Evolutionary conservation across 257 asterid genomes (phyloP).

Genomic region (Scutellaria baicalensis): DNA sequence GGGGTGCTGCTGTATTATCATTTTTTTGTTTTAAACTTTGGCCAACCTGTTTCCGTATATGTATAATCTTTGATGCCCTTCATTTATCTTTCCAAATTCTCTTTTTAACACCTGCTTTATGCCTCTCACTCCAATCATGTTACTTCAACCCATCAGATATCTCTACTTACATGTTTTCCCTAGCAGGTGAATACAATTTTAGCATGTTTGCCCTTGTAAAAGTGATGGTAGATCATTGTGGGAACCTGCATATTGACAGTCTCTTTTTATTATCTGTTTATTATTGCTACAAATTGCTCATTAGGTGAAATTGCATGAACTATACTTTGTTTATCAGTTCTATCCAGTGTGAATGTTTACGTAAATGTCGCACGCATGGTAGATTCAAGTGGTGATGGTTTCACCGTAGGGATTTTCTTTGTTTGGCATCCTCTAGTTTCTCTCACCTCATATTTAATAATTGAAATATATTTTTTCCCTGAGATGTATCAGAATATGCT

Average conservation of each 20-base stretch:
- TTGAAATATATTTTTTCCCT: background rate
- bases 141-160: background rate
- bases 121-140: background rate
- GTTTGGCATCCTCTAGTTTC: background rate
- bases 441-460: background rate
- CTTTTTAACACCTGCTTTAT: background rate
- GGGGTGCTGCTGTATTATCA: background rate
- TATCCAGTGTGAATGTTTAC: background rate
- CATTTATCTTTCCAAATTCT: background rate
- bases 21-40: background rate
- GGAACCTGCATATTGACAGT: background rate
- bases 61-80: background rate
- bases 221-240: background rate
- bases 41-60: background rate
- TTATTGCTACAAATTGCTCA: background rate
- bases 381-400: conserved; percentile 3
- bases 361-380: background rate
- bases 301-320: background rate
- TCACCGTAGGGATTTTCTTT: background rate
- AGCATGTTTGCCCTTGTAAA: background rate
- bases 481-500: background rate
- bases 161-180: background rate
- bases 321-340: background rate
- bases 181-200: background rate
- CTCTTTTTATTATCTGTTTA: background rate